Conservation (phyloP, 306 rosid species). For the Cyclanthera cordifolia region DNA sequence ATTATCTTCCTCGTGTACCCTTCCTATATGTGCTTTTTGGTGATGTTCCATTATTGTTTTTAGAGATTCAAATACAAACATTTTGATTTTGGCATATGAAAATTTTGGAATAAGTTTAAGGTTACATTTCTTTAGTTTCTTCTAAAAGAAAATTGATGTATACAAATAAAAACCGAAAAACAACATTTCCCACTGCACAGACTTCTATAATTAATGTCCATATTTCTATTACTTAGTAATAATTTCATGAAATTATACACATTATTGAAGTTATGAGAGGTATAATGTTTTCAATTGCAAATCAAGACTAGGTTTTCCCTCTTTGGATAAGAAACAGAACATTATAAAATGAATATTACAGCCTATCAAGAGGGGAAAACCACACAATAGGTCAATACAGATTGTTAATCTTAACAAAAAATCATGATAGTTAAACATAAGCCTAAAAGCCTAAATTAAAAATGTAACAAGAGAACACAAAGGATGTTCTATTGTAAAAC, state of each 20-base stretch:
- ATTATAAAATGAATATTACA: too few species aligned
- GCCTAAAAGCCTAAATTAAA: too few species aligned
- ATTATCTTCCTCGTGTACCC: background rate
- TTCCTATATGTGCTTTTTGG: background rate
- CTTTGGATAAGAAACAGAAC: too few species aligned
- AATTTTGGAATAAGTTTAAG: background rate
- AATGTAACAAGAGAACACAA: too few species aligned
- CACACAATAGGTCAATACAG: too few species aligned
- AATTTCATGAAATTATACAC: background rate
- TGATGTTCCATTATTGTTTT: background rate
- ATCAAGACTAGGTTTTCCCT: background rate
- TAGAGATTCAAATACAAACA: background rate
- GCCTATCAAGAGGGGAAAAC: too few species aligned
- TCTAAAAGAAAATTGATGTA: background rate
- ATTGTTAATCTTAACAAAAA: too few species aligned
- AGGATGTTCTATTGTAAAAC: too few species aligned
- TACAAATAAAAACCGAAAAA: background rate
- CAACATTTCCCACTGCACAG: background rate
- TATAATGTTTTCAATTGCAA: background rate
- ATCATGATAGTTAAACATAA: too few species aligned
- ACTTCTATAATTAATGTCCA: background rate
- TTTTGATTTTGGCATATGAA: background rate
- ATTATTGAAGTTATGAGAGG: background rate
- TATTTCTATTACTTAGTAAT: background rate
- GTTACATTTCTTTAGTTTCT: background rate